A percentile compares a stretch with the other conserved stretches of the same genome.
Conservation (phyloP, 345 rosid species). For the Microthlaspi erraticum region DNA sequence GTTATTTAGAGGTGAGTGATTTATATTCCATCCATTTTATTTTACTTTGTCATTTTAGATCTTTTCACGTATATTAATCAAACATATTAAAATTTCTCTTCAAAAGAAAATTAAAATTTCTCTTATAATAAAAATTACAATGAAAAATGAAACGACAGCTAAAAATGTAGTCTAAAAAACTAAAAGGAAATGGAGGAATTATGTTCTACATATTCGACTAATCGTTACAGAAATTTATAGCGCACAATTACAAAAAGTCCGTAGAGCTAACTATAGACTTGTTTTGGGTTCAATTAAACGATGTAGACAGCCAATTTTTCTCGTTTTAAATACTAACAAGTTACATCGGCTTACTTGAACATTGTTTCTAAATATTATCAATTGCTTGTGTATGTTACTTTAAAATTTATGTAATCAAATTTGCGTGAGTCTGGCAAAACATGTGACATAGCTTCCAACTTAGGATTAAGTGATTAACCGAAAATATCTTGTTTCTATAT, state of each 20-base stretch:
- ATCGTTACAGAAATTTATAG: neutral
- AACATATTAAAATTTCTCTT: too few species aligned
- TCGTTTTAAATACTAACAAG: neutral
- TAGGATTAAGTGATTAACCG: slow-evolving; percentile 46
- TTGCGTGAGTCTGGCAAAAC: slow-evolving; percentile 46
- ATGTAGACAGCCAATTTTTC: neutral
- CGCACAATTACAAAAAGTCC: neutral
- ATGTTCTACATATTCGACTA: neutral
- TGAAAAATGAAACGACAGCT: too few species aligned
- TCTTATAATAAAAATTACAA: too few species aligned
- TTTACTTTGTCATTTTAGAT: too few species aligned
- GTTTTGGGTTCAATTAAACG: neutral
- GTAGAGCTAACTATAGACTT: neutral
- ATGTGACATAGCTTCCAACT: slow-evolving; percentile 48
- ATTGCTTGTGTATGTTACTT: neutral
- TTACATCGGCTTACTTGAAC: neutral
- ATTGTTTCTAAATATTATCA: neutral
- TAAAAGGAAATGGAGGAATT: too few species aligned
- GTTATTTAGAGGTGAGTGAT: neutral
- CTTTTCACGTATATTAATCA: too few species aligned
- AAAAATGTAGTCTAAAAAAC: too few species aligned
- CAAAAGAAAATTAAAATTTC: too few species aligned
- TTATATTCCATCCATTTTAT: too few species aligned
- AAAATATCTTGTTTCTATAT: slow-evolving; percentile 35
- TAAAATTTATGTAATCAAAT: too few species aligned